A percentile compares a stretch with the other conserved stretches of the same genome.
Evolutionary conservation across 495 filamentous ascomycete species (phyloP).

Genomic region (Talaromyces stipitatus): DNA sequence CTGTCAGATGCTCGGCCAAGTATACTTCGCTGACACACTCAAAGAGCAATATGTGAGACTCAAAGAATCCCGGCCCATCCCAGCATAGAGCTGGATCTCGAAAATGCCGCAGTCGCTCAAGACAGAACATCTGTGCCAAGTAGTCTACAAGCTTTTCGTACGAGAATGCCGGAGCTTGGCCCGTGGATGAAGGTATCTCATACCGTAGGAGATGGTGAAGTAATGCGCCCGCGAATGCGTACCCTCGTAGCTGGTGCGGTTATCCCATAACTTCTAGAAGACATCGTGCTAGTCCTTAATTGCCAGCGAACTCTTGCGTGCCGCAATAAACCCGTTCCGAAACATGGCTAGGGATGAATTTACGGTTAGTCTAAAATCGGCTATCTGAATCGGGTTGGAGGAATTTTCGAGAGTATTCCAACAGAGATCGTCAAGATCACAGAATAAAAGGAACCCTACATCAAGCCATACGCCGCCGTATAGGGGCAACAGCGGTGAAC

Average conservation of each 20-base stretch:
- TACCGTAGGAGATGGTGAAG: background rate
- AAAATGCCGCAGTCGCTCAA: background rate
- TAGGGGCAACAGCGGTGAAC: constrained; percentile 13
- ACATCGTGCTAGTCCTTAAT: background rate
- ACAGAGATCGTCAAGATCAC: constrained; percentile 14
- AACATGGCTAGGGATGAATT: background rate
- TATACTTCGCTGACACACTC: background rate
- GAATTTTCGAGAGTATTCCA: constrained; percentile 12
- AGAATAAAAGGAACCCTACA: constrained; percentile 14
- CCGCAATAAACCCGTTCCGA: background rate
- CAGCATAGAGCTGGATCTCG: background rate
- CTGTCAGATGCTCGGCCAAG: background rate
- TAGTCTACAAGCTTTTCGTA: background rate
- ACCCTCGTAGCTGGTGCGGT: background rate
- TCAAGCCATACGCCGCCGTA: constrained; percentile 18
- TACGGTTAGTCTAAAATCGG: constrained; percentile 1
- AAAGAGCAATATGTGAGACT: background rate
- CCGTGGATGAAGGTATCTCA: background rate
- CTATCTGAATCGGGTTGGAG: constrained; percentile 8
- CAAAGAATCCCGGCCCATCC: background rate
- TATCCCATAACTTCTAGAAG: background rate
- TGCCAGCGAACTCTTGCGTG: background rate
- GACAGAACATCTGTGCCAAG: background rate
- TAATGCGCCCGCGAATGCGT: background rate
- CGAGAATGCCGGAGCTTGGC: background rate